A percentile compares a stretch with the other conserved stretches of the same genome.
Evolutionary conservation across 2,329 filamentous ascomycete genomes (phyloP).

Genomic region (Capronia coronata): DNA sequence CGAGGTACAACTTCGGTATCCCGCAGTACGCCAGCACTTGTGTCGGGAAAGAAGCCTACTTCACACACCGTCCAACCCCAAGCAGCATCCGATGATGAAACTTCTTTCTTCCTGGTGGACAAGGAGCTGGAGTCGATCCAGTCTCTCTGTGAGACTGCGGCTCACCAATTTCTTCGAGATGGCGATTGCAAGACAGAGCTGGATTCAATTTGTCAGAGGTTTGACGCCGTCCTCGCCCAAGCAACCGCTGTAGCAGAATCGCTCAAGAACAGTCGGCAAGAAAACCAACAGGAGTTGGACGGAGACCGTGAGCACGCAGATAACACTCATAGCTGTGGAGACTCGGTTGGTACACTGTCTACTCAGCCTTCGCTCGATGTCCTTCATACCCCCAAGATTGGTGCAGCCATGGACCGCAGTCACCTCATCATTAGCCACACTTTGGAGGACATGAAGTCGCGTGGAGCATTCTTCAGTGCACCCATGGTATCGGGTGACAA

Average conservation of each 20-base stretch:
- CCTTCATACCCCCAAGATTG: conserved; percentile 12
- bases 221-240: conserved; percentile 57
- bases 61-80: background rate
- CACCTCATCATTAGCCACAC: conserved; percentile 7
- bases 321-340: conserved; percentile 3
- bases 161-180: conserved; percentile 81
- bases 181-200: conserved; percentile 78
- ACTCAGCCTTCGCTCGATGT: conserved; percentile 11
- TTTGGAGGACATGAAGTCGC: conserved; percentile 15
- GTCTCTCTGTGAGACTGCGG: conserved; percentile 73
- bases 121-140: conserved; percentile 74
- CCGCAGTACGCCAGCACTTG: conserved; percentile 11
- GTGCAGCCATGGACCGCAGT: background rate
- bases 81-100: conserved; percentile 40
- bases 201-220: conserved; percentile 58
- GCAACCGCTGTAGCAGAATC: conserved; percentile 56
- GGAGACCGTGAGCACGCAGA: conserved; percentile 10
- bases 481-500: conserved; percentile 5
- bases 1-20: conserved; percentile 6
- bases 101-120: conserved; percentile 66
- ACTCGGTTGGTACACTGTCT: conserved; percentile 12
- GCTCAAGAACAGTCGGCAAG: conserved; percentile 46
- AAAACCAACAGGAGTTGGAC: conserved; percentile 25
- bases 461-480: conserved; percentile 9
- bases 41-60: conserved; percentile 9